A percentile compares a stretch with the other conserved stretches of the same genome.
Evolutionary conservation across 1,284 basidiomycete species (phyloP).

Genomic region (Earliella scabrosa): DNA sequence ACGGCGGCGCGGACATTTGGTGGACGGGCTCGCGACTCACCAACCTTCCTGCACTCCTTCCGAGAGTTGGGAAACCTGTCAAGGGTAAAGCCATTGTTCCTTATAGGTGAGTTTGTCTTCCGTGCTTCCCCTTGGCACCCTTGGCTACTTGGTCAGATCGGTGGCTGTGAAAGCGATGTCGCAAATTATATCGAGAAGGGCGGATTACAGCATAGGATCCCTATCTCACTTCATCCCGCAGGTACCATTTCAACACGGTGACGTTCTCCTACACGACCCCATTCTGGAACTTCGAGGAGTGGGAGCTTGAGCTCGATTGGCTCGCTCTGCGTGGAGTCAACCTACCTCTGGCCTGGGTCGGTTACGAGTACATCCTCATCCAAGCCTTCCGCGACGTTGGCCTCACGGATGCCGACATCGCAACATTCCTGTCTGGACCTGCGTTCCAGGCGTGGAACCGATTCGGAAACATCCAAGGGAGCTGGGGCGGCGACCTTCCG

Average conservation of each 20-base stretch:
- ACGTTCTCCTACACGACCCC: conserved; percentile 48
- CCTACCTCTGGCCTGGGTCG: conserved; percentile 47
- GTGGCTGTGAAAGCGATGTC: not conserved
- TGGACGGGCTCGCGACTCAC: conserved; percentile 47
- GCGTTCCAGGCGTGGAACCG: conserved; percentile 50
- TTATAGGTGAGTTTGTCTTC: conserved; percentile 34
- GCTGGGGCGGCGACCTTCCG: conserved; percentile 42
- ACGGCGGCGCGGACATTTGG: conserved; percentile 45
- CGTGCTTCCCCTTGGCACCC: not conserved
- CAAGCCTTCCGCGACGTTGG: conserved; percentile 45
- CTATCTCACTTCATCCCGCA: conserved; percentile 8
- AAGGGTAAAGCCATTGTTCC: conserved; percentile 41
- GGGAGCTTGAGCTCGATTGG: conserved; percentile 50
- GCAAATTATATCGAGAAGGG: too few species aligned
- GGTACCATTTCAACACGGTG: conserved; percentile 49
- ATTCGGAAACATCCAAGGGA: conserved; percentile 47
- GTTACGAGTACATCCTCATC: conserved; percentile 44
- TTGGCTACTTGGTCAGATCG: not conserved
- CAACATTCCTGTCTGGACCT: conserved; percentile 43
- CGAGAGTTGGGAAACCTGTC: conserved; percentile 36
- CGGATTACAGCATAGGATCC: too few species aligned
- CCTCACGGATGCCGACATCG: conserved; percentile 40
- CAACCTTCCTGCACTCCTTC: conserved; percentile 35
- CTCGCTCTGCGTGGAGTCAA: conserved; percentile 48
- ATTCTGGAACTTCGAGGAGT: conserved; percentile 47